Evolutionary conservation across 1,139 yeast genomes (phyloP), one percentile per base, ranked within the genome.

Genomic region (Nakaseomyces bracarensis): DNA sequence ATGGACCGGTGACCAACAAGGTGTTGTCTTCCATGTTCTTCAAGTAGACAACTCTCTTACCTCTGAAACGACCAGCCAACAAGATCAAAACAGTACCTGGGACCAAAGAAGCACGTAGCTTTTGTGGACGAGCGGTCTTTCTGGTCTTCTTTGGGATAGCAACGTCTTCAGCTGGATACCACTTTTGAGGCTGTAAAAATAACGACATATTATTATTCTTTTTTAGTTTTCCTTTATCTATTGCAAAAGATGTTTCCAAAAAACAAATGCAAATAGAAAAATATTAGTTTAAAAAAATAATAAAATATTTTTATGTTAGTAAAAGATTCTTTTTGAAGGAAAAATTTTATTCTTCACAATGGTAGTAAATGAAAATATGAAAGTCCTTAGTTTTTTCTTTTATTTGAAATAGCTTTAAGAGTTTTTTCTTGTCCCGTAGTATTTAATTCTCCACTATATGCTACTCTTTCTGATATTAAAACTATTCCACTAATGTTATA

Each of bases 11-110:
- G 57, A 91, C 96, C 69, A 91, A 84, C 67, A 93, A 79, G 58
- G 97, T 91, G 89, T 85, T 86, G 82, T 93, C 98, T 76, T 87
- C 97, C 70, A 93, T 81, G 74, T 82, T 75, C 84, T 91, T 91
- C 71, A 91, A 82, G 87, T 83, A 85, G 55, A 91, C 97, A 65
- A 91, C 98, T 78, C 99, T 91, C 87, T 91, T 93, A 71, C 99
- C 99, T 77, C 98, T 85, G 95, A 87, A 91, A 76, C 96, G 89
- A 71, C 99, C 98, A 67, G 98, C 97, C 72, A 93, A 82, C 71
- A 91, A 79, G 73, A 91, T 91, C 71, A 91, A 79, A 63, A 91
- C 96, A 67, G 98, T 84, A 72, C 98, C 98, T 72, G 97, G 97
- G 61, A 85, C 95, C 68, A 91, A 79, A 57, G 97, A 84, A 66